These are phyloP conservation scores for Amylocystis lapponica DNA, from an alignment of 768 basidiomycete species.

Conservation along the genomic window DNA sequence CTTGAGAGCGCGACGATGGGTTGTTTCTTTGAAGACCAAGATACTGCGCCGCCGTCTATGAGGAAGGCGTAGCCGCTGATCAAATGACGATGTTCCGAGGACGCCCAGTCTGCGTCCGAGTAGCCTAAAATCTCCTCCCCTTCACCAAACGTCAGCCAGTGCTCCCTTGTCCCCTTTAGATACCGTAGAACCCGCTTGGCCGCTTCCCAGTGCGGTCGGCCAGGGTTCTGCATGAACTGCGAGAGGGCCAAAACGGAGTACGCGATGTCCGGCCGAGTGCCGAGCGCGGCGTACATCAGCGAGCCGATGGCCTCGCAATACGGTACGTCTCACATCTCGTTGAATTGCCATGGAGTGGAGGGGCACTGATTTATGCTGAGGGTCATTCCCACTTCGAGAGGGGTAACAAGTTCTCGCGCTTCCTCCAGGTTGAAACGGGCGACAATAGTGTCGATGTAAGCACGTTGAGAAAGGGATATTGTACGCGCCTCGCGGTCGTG, in stretches of 20 bases:
- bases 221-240: constrained; percentile 18
- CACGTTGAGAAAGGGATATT: constrained; percentile 8
- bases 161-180: constrained; percentile 13
- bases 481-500: constrained; percentile 4
- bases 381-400: constrained; percentile 3
- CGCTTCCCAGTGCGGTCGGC: constrained; percentile 15
- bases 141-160: constrained; percentile 8
- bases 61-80: constrained; percentile 28
- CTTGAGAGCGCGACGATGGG: constrained; percentile 30
- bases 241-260: constrained; percentile 16
- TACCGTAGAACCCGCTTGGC: constrained; percentile 19
- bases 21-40: constrained; percentile 39
- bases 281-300: constrained; percentile 22
- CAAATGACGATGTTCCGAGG: constrained; percentile 5
- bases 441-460: constrained; percentile 12
- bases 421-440: constrained; percentile 5
- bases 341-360: not conserved
- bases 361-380: constrained; percentile 5
- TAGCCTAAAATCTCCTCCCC: constrained; percentile 7
- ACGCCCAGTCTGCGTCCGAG: constrained; percentile 10
- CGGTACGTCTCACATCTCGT: constrained; percentile 3
- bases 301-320: constrained; percentile 21
- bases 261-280: constrained; percentile 27
- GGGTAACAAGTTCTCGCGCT: not conserved
- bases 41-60: constrained; percentile 29